Base-by-base conservation (phyloP, 371 early-diverging fungal species). In the Mortierella sp. region DNA sequence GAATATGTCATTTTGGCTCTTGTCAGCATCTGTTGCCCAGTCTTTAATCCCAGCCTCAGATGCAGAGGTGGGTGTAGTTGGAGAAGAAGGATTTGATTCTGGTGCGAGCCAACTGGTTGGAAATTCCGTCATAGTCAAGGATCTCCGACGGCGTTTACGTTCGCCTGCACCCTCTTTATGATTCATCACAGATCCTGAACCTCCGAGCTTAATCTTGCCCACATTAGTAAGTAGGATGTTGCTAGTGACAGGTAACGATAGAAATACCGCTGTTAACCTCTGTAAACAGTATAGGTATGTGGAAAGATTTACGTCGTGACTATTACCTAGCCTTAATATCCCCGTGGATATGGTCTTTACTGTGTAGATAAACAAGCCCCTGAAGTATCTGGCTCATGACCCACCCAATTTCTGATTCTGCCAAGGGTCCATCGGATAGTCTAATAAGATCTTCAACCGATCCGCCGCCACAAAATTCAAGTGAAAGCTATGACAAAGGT, bases 241-340 rank as follows among this genome's bases (percentile, higher is more conserved):
- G 32, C 94, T 77, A 62, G n/a, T 3, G 1, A 40, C 23, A 22
- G 17, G 23, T 6, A 28, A 35, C 6, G 37, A 60, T 9, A 63
- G 13, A 57, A 12, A n/a, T 6, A 13, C 0, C 35, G 58, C 3
- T n/a, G 34, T 32, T 34, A 32, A 55, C 1, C 0, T 32, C 9
- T 26, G 13, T 37, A 37, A 37, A 37, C 13, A 37, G 13, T 9
- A 37, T 37, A 19, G 26, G 19, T 26, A 28, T 55, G 17, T 17
- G 19, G 17, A 22, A 13, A 22, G 8, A 15, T 23, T 51, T 23
- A 51, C 12, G 51, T 40, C 19, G 26, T 40, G 8, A 37, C 3
- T 19, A 2, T 35, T 77, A 77, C 78, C 72, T 93, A 45, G 94
- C 93, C 72, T 96, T 96, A 69, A 96, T 92, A 62, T 96, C 96